phyloP scores from a whole-genome alignment of 1,284 basidiomycete genomes.

The Tremellales sp. region DNA sequence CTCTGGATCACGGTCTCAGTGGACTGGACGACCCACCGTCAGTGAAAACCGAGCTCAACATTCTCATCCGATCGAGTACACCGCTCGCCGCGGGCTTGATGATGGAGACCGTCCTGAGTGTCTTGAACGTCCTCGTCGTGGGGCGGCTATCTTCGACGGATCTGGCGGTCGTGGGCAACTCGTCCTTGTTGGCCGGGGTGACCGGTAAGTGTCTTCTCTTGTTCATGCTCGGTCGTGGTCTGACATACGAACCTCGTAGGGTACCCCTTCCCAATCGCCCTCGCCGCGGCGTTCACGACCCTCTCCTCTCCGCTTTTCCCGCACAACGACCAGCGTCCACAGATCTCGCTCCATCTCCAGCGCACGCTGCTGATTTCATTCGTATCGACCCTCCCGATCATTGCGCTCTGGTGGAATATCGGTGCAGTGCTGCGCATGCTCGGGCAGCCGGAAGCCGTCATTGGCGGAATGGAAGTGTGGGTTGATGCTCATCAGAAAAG shows the following conservation, averaged over 20 bases:
- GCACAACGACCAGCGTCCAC: conserved; percentile 15
- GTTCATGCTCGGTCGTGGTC: too few relatives aligned
- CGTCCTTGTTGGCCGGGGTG: conserved; percentile 30
- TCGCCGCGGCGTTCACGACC: conserved; percentile 39
- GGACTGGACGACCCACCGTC: conserved; percentile 17
- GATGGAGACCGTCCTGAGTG: conserved; percentile 22
- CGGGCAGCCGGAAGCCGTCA: conserved; percentile 23
- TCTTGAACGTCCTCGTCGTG: conserved; percentile 26
- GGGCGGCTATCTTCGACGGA: conserved; percentile 23
- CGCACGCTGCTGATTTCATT: conserved; percentile 28
- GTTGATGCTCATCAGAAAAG: neutral
- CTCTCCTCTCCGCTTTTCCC: conserved; percentile 35
- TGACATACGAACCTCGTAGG: conserved; percentile 8
- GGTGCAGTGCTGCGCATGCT: conserved; percentile 20
- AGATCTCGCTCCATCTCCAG: conserved; percentile 40
- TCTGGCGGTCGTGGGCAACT: conserved; percentile 32
- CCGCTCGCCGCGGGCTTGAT: conserved; percentile 18
- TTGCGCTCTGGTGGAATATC: conserved; percentile 34
- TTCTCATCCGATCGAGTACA: conserved; percentile 9
- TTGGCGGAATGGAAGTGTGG: conserved; percentile 20
- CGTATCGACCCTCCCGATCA: conserved; percentile 18
- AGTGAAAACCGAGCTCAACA: conserved; percentile 13
- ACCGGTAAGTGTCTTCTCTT: conserved; percentile 23
- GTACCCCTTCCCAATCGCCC: conserved; percentile 27
- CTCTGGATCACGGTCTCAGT: conserved; percentile 9